Percentiles rank a stretch among this genome's conserved stretches.
phyloP scores from a whole-genome alignment of 163 green algal species.

The Chloromonas sp. region DNA sequence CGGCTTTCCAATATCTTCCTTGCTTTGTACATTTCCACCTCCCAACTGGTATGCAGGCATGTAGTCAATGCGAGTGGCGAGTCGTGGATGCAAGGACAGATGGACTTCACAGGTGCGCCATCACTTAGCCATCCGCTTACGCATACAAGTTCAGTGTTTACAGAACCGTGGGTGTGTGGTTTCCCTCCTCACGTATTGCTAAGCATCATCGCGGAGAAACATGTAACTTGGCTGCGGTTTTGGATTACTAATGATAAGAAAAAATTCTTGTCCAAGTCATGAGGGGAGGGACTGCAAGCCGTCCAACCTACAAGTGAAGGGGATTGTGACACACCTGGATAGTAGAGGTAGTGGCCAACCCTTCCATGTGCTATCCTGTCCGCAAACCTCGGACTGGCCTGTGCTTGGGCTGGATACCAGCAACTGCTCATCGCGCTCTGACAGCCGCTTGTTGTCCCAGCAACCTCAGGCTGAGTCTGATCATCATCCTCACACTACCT shows the following conservation, averaged over 20 bases:
- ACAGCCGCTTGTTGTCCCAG: too few relatives aligned
- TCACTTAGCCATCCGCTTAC: not conserved
- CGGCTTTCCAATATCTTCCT: not conserved
- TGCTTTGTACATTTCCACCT: not conserved
- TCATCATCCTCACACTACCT: not conserved
- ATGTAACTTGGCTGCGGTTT: not conserved
- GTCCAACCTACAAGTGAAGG: too few relatives aligned
- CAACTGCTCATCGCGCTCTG: too few relatives aligned
- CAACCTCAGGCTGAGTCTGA: not conserved
- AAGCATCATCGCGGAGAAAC: too few relatives aligned
- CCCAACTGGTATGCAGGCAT: constrained; percentile 1
- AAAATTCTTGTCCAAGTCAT: not conserved
- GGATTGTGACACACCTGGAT: too few relatives aligned
- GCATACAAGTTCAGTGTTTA: not conserved
- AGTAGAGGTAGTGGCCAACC: too few relatives aligned
- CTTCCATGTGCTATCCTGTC: too few relatives aligned
- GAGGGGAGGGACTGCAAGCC: too few relatives aligned
- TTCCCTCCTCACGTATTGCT: not conserved
- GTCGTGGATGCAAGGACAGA: constrained; percentile 18
- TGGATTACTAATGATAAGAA: not conserved
- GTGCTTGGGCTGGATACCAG: too few relatives aligned
- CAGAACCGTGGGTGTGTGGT: not conserved
- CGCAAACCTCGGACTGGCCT: too few relatives aligned
- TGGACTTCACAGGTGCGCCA: constrained; percentile 13
- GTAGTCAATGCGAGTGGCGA: constrained; percentile 17